Base-by-base conservation (phyloP, 2,329 filamentous ascomycete species). In the Paracamarosporium sp. region DNA sequence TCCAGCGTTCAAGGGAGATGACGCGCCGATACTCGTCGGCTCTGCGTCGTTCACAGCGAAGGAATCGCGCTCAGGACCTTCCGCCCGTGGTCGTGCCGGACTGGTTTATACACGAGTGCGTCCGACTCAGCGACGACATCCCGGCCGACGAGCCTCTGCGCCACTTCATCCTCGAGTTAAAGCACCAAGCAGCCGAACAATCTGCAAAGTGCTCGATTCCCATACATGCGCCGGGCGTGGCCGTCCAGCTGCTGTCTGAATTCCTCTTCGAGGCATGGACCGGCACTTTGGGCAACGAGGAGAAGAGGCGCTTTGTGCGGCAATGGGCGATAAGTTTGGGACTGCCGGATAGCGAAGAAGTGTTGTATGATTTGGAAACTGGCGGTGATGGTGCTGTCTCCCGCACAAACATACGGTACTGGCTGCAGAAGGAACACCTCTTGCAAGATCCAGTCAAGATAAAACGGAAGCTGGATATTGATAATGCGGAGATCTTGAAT, bases 71-170 rank as follows among this genome's bases (percentile, higher is more conserved):
- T 0, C 65, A 72, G 31, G 74, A 71, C 13, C 61, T 76, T 13
- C 74, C 75, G 44, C 77, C 78, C 20, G 71, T 80, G 4, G 78
- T 81, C 48, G 75, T 90, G 13, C 86, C 88, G 0, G 73, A 80
- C 55, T 83, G 80, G 73, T 90, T 90, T 60, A 73, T 86, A 52
- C 75, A 82, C 36, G 72, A 78, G 20, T 84, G 84, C 53, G 80
- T 90, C 27, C 70, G 71, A 45, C 66, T 81, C 9, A 66, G 72
- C 28, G 72, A 80, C 30, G 73, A 78, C 27, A 33, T 60, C 25
- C 56, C 56, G 15, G 31, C 50, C 28, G 60, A 61, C 24, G 35
- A 53, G 22, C 57, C 51, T 4, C 41, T 47, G 27, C 55, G 60
- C 52, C 59, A 56, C n/a, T 63, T 72, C 22, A 67, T 68, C 0